A percentile compares a stretch with the other conserved stretches of the same genome.
Evolutionary conservation across 495 filamentous ascomycete species (phyloP).

Genomic region (Hypoxylon trugodes): DNA sequence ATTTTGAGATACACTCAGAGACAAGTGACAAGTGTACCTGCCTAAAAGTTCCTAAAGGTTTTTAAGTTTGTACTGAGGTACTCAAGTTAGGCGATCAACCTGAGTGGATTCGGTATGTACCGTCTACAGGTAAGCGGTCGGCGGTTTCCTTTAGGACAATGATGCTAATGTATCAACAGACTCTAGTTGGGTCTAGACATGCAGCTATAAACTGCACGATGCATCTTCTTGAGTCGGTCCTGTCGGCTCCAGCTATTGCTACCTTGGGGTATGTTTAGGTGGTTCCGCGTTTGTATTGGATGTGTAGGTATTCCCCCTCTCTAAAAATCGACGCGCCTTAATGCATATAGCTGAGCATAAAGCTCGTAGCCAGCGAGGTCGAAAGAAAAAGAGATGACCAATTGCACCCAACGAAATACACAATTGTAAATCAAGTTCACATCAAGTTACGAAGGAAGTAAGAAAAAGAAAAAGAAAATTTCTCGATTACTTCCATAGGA

Average conservation of each 20-base stretch:
- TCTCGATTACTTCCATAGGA: conserved; percentile 2
- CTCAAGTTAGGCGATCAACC: conserved; percentile 1
- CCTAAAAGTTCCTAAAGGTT: no score
- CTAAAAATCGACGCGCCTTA: no score
- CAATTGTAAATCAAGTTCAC: background rate
- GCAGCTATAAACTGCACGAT: conserved; percentile 20
- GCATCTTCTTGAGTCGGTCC: conserved; percentile 10
- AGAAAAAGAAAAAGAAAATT: background rate
- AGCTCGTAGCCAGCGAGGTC: background rate
- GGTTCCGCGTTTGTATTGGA: background rate
- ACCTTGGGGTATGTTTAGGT: background rate
- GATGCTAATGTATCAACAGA: background rate
- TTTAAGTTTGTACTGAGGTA: background rate
- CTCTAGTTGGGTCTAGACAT: conserved; percentile 15
- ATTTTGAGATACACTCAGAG: no score
- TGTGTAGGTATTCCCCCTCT: no score
- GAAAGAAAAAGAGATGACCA: background rate
- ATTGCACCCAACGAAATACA: background rate
- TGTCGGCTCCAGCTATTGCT: background rate
- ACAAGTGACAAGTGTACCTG: no score
- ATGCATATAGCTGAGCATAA: background rate
- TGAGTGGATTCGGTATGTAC: conserved; percentile 6
- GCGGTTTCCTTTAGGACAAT: conserved; percentile 5
- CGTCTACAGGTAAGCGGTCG: background rate
- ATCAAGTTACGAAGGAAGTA: background rate